Conservation (phyloP, 1,284 basidiomycete species). For the Trichosporon sp. region DNA sequence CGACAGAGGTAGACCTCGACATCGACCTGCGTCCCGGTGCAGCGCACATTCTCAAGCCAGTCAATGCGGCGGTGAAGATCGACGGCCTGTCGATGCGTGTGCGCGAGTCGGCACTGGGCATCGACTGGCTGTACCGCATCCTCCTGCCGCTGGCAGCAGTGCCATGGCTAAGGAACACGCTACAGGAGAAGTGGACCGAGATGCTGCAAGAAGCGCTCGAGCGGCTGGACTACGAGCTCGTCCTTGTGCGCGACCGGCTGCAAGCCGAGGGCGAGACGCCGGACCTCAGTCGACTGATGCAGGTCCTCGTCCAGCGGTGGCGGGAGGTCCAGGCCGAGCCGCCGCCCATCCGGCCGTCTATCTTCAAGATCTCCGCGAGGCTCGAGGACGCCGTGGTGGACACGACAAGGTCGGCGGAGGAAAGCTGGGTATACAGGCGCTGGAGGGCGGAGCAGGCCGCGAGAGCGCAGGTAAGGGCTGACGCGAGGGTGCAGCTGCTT, state of each 20-base stretch:
- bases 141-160: neutral
- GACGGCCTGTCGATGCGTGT: slow-evolving; percentile 4
- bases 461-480: neutral
- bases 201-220: neutral
- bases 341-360: neutral
- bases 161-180: neutral
- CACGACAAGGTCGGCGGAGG: neutral
- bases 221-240: neutral
- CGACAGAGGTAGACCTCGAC: slow-evolving; percentile 7
- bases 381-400: neutral
- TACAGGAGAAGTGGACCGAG: neutral
- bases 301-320: neutral
- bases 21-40: slow-evolving; percentile 4
- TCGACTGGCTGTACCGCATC: neutral
- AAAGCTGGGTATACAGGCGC: neutral
- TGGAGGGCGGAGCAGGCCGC: neutral
- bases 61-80: slow-evolving; percentile 1
- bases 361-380: neutral
- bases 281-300: neutral
- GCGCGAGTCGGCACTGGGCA: neutral
- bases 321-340: neutral
- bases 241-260: neutral
- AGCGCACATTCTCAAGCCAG: neutral
- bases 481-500: neutral
- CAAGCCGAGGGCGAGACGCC: neutral